Conservation (phyloP, 768 basidiomycete genomes). For the Trametes sanguinea region DNA sequence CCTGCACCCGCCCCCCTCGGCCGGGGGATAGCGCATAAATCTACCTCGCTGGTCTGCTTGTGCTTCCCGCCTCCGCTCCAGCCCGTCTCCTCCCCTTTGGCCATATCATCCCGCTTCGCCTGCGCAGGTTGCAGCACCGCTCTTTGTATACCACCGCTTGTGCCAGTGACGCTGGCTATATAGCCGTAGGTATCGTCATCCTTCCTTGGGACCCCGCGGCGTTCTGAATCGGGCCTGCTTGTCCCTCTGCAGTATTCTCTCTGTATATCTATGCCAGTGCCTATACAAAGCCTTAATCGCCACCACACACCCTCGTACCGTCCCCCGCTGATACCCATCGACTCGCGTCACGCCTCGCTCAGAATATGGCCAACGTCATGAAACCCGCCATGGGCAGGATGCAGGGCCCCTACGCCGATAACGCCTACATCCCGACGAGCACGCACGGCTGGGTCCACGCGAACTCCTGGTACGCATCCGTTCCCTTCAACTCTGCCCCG, state of each 20-base stretch:
- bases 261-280: conserved; percentile 29
- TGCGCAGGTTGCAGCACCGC: conserved; percentile 20
- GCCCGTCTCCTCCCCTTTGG: background rate
- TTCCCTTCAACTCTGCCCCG: conserved; percentile 36
- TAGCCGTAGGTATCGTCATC: conserved; percentile 7
- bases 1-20: background rate
- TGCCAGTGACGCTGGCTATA: conserved; percentile 13
- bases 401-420: background rate
- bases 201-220: background rate
- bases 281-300: conserved; percentile 15
- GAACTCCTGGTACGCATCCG: conserved; percentile 14
- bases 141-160: background rate
- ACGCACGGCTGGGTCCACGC: conserved; percentile 21
- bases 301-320: conserved; percentile 7
- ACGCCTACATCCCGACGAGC: conserved; percentile 9
- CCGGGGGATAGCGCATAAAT: conserved; percentile 13
- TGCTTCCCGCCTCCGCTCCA: background rate
- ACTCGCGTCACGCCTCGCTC: background rate
- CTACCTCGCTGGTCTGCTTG: background rate
- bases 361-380: conserved; percentile 20
- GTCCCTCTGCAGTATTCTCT: conserved; percentile 4
- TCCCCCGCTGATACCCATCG: conserved; percentile 16
- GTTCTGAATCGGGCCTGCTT: background rate
- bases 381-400: conserved; percentile 6
- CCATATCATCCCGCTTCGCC: background rate